Evolutionary conservation across 2,329 filamentous ascomycete species (phyloP).

Genomic region (Cladosporium sp.): DNA sequence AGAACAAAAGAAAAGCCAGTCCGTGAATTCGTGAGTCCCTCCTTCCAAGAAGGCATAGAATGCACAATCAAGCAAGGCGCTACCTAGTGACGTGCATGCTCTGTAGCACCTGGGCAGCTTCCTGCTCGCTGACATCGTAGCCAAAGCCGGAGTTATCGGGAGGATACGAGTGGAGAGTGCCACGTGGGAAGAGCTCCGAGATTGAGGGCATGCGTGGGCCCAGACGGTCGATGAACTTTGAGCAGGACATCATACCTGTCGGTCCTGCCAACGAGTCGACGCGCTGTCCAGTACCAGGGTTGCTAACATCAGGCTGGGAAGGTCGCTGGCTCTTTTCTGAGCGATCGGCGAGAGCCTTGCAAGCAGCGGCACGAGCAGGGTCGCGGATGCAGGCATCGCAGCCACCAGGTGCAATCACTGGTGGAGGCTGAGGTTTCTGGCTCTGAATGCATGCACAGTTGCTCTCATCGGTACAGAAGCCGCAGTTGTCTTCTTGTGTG

Average conservation of each 20-base stretch:
- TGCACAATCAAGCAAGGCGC: not conserved
- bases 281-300: not conserved
- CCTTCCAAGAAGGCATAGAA: not conserved
- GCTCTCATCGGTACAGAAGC: constrained; percentile 27
- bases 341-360: constrained; percentile 21
- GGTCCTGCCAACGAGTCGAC: constrained; percentile 12
- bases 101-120: constrained; percentile 19
- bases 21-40: not conserved
- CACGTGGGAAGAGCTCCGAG: constrained; percentile 14
- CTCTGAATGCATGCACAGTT: constrained; percentile 24
- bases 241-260: constrained; percentile 18
- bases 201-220: constrained; percentile 14
- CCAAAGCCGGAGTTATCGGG: not conserved
- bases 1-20: not conserved
- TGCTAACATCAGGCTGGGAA: not conserved
- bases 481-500: constrained; percentile 20
- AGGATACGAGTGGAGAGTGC: constrained; percentile 14
- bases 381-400: constrained; percentile 27
- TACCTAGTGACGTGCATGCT: not conserved
- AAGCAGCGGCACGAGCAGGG: constrained; percentile 24
- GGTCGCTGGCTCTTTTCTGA: not conserved
- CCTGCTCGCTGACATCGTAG: constrained; percentile 19
- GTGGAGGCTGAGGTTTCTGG: not conserved
- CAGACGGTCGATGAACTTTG: constrained; percentile 13
- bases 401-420: constrained; percentile 20